Evolutionary conservation across 1,284 basidiomycete species (phyloP), one percentile per base, ranked within the genome.

Genomic region (Heterobasidion irregulare): DNA sequence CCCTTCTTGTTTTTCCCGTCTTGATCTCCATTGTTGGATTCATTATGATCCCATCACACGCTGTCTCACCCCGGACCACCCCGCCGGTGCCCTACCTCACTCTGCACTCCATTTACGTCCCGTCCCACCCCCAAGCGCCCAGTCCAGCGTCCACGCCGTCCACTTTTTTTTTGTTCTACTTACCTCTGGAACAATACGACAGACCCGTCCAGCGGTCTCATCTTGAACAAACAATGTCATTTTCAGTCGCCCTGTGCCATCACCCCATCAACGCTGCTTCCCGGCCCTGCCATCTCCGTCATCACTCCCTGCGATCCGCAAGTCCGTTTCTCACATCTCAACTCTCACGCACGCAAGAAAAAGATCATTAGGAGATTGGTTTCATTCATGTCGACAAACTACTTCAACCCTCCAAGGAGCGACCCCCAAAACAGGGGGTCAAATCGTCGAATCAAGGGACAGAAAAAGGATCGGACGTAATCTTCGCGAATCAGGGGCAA

Each of bases 391-490:
- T 53, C 43, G 44, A 26, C 26, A 18, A 46, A 36, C 41, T 44
- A 36, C 52, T 53, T 53, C 52, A 46, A 47, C 26, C 52, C 35
- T 43, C 52, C 50, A 47, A 47, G 56, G 44, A 53, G 46, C 16
- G 35, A 16, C 13, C 43, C 32, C 35, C 43, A n/a, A 19, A 18
- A 12, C 16, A 26, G 38, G 12, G 12, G 36, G 52, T 16, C 44
- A n/a, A 34, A 38, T 35, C 15, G 9, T 19, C 10, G 32, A 53
- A 16, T 33, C 47, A 47, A 12, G 44, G 44, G 46, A 53, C 52
- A 53, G 44, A 41, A 41, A 41, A 52, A 53, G 32, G 16, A 52
- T 52, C 19, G 50, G 50, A 52, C 41, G 52, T 51, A 48, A 52
- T 51, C 46, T 33, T 48, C 47, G 50, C 16, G 35, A 48, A 18